These are phyloP conservation scores for Biscogniauxia sp. DNA, from an alignment of 2,329 filamentous ascomycete genomes.

Conservation along the genomic window DNA sequence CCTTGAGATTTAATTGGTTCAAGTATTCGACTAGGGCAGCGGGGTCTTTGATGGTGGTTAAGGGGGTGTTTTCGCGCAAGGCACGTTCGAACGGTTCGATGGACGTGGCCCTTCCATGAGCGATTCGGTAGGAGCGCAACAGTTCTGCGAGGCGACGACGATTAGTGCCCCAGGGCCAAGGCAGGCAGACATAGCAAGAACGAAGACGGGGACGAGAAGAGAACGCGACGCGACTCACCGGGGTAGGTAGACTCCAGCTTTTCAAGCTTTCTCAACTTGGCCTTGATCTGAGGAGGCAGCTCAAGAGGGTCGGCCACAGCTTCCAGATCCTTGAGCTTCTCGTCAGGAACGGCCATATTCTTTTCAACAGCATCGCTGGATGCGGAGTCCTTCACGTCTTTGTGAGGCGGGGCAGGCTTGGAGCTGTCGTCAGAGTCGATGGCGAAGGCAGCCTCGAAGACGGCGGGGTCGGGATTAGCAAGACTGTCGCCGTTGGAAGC, in stretches of 20 bases:
- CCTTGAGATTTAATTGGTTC: slow-evolving; percentile 78
- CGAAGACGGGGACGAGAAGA: no score
- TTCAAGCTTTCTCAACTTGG: slow-evolving; percentile 80
- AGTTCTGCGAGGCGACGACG: slow-evolving; percentile 57
- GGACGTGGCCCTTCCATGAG: slow-evolving; percentile 78
- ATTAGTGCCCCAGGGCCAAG: slow-evolving; percentile 1
- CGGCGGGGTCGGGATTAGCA: slow-evolving; percentile 73
- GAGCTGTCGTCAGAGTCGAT: slow-evolving; percentile 88
- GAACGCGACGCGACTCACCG: slow-evolving; percentile 49
- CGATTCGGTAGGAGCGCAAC: slow-evolving; percentile 85
- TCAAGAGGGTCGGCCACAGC: slow-evolving; percentile 42
- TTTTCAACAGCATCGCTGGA: not conserved
- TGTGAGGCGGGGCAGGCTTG: slow-evolving; percentile 37
- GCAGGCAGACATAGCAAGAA: not conserved
- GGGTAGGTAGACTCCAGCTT: slow-evolving; percentile 86
- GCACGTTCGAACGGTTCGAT: slow-evolving; percentile 94
- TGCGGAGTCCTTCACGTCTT: slow-evolving; percentile 24
- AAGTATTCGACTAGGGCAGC: slow-evolving; percentile 85
- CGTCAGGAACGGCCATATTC: slow-evolving; percentile 10
- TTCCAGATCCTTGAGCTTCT: slow-evolving; percentile 21
- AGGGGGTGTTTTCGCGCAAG: slow-evolving; percentile 86
- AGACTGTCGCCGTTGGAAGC: slow-evolving; percentile 37
- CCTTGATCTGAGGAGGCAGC: slow-evolving; percentile 70
- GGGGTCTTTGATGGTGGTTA: slow-evolving; percentile 85
- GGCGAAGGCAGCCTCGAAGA: slow-evolving; percentile 83